Conservation (phyloP, 768 basidiomycete species). For the Suillus luteus region DNA sequence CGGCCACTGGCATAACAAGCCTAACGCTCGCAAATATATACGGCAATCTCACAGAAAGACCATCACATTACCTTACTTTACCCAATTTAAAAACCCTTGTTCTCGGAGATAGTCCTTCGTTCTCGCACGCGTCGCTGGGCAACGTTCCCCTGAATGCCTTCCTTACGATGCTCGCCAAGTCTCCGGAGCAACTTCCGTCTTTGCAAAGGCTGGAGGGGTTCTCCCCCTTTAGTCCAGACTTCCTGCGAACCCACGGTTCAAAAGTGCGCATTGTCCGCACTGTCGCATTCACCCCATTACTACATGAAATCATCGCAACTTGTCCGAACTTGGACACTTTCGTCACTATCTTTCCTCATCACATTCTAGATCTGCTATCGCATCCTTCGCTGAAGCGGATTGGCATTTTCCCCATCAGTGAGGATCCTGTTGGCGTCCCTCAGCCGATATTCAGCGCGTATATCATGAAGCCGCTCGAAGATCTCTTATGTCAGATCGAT, state of each 20-base stretch:
- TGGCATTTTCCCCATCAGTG: conserved; percentile 45
- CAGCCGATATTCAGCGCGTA: conserved; percentile 38
- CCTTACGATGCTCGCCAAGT: conserved; percentile 37
- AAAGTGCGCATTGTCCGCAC: conserved; percentile 46
- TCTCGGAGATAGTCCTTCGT: conserved; percentile 37
- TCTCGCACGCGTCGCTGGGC: conserved; percentile 35
- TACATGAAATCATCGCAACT: conserved; percentile 38
- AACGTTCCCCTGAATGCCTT: conserved; percentile 43
- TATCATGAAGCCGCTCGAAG: conserved; percentile 43
- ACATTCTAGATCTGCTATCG: conserved; percentile 35
- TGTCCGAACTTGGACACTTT: conserved; percentile 46
- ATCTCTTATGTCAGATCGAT: conserved; percentile 41
- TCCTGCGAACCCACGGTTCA: conserved; percentile 42
- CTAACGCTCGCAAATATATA: conserved; percentile 45
- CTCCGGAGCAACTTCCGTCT: conserved; percentile 38
- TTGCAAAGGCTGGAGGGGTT: conserved; percentile 46
- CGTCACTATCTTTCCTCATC: conserved; percentile 39
- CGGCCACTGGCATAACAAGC: conserved; percentile 37
- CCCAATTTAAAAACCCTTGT: conserved; percentile 44
- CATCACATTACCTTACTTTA: conserved; percentile 32
- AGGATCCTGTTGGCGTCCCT: conserved; percentile 40
- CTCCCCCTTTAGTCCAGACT: conserved; percentile 43
- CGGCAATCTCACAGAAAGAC: conserved; percentile 29
- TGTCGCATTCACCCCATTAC: conserved; percentile 35
- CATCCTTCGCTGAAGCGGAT: conserved; percentile 44